A percentile compares a stretch with the other conserved stretches of the same genome.
phyloP scores from a whole-genome alignment of 106 monocot species.

The Gastrodia elata region DNA sequence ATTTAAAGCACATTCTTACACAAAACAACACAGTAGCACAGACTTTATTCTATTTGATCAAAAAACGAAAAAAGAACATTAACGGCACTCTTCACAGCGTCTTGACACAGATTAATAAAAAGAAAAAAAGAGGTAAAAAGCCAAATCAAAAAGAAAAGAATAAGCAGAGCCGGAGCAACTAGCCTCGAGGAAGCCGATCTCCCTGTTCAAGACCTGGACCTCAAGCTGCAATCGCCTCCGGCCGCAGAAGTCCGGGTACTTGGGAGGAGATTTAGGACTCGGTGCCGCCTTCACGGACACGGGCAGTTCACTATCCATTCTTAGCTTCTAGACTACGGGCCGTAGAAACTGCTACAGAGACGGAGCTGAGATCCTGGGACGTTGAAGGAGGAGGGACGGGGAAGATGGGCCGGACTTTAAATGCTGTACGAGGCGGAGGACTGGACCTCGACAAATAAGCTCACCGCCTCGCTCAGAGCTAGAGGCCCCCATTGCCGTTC shows the following conservation, averaged over 20 bases:
- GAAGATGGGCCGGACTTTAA: conserved; percentile 4
- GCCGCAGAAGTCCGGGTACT: conserved; percentile 88
- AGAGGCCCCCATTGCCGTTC: conserved; percentile 7
- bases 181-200: conserved; percentile 88
- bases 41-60: not conserved
- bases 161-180: not conserved
- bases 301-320: not conserved
- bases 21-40: not conserved
- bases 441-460: conserved; percentile 3
- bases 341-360: not conserved
- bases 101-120: not conserved
- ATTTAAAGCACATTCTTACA: not conserved
- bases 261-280: conserved; percentile 72
- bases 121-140: no score
- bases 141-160: not conserved
- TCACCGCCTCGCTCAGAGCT: conserved; percentile 13
- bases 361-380: not conserved
- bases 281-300: conserved; percentile 25
- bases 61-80: not conserved
- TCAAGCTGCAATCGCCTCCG: conserved; percentile 75
- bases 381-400: not conserved
- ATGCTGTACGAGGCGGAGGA: conserved; percentile 17
- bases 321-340: not conserved
- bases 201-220: conserved; percentile 73
- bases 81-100: not conserved